A percentile compares a stretch with the other conserved stretches of the same genome.
Evolutionary conservation across 2,329 filamentous ascomycete species (phyloP).

Genomic region (Microdochium nivale): DNA sequence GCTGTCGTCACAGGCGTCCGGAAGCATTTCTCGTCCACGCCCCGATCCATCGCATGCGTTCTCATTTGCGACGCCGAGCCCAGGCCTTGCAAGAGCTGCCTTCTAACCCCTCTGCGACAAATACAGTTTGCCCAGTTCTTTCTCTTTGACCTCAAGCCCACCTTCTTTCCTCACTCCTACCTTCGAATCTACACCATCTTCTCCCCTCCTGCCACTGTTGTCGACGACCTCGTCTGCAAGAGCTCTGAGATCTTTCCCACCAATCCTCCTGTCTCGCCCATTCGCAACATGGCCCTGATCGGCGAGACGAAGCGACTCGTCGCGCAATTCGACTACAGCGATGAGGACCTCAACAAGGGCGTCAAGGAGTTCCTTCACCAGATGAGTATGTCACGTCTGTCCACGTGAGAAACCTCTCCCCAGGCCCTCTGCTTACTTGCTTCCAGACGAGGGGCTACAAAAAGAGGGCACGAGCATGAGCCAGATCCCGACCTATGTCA

Average conservation of each 20-base stretch:
- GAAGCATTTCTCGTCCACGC: background rate
- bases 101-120: background rate
- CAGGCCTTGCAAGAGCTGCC: background rate
- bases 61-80: background rate
- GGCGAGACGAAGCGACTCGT: slow-evolving; percentile 74
- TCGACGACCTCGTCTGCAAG: slow-evolving; percentile 42
- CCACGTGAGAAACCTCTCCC: slow-evolving; percentile 1
- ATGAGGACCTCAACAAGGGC: slow-evolving; percentile 68
- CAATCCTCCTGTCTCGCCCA: slow-evolving; percentile 42
- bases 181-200: slow-evolving; percentile 20
- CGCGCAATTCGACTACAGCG: slow-evolving; percentile 75
- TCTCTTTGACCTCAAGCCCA: slow-evolving; percentile 39
- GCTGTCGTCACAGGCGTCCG: background rate
- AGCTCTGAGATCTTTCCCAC: slow-evolving; percentile 46
- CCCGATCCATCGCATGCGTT: background rate
- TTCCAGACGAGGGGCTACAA: slow-evolving; percentile 67
- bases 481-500: slow-evolving; percentile 97
- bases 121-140: slow-evolving; percentile 43
- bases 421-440: slow-evolving; percentile 5
- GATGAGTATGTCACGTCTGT: slow-evolving; percentile 49
- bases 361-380: slow-evolving; percentile 81
- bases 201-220: slow-evolving; percentile 32
- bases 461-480: slow-evolving; percentile 75
- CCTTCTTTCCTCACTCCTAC: slow-evolving; percentile 19
- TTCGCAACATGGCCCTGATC: slow-evolving; percentile 51